These are phyloP conservation scores for Coccomyxa sp. DNA, from an alignment of 139 green algal species.

Conservation along the genomic window DNA sequence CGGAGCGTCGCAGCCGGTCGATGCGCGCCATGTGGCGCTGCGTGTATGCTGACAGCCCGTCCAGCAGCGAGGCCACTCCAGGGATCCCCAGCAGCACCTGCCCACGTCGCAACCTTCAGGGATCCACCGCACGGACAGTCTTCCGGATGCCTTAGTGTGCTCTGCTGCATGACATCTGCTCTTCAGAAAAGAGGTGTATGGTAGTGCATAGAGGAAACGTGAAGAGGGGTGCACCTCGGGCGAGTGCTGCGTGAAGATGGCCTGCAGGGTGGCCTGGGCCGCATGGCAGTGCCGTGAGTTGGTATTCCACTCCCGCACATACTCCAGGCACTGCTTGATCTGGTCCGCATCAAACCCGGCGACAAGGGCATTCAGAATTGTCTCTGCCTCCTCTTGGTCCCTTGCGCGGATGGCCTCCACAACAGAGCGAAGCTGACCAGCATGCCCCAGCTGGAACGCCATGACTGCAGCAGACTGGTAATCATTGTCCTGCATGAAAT, in stretches of 20 bases:
- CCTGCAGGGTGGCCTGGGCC: slow-evolving; percentile 75
- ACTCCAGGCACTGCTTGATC: slow-evolving; percentile 36
- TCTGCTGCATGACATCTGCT: neutral
- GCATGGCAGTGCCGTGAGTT: slow-evolving; percentile 73
- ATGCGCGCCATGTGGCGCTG: slow-evolving; percentile 75
- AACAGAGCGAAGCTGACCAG: slow-evolving; percentile 68
- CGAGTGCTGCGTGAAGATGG: slow-evolving; percentile 53
- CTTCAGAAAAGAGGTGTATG: neutral
- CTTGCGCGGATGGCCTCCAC: slow-evolving; percentile 33
- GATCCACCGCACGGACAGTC: neutral
- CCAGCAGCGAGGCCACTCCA: slow-evolving; percentile 62
- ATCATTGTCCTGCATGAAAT: slow-evolving; percentile 50
- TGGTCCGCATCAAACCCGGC: slow-evolving; percentile 2
- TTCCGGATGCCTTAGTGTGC: neutral
- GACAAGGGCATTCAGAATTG: slow-evolving; percentile 12
- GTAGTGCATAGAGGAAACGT: neutral
- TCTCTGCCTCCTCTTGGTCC: neutral
- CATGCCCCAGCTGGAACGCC: slow-evolving; percentile 79
- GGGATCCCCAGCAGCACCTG: slow-evolving; percentile 54
- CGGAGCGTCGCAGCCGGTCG: slow-evolving; percentile 72
- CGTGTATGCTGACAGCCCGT: slow-evolving; percentile 78
- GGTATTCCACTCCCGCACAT: slow-evolving; percentile 90
- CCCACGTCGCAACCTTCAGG: neutral
- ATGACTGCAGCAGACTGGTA: slow-evolving; percentile 64
- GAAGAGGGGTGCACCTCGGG: slow-evolving; percentile 28